Conservation (phyloP, 768 basidiomycete species). For the Pleurotus tuoliensis region DNA sequence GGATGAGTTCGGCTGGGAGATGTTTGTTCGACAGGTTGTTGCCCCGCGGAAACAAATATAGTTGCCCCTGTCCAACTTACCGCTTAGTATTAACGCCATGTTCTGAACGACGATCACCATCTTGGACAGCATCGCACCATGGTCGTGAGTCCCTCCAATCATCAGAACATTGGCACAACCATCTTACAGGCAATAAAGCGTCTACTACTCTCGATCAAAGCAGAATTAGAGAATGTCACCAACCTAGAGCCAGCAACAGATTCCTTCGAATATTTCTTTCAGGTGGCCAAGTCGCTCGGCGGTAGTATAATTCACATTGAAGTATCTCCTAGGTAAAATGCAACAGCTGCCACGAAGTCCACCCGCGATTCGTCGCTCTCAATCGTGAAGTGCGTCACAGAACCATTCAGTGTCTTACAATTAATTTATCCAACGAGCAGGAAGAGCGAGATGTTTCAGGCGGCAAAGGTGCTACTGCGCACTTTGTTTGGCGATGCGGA, state of each 20-base stretch:
- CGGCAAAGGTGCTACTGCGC: slow-evolving; percentile 63
- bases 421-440: slow-evolving; percentile 30
- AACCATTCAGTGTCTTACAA: neutral
- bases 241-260: slow-evolving; percentile 59
- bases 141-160: neutral
- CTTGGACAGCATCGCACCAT: neutral
- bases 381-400: slow-evolving; percentile 55
- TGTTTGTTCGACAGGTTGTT: neutral
- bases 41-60: neutral
- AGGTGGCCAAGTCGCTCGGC: slow-evolving; percentile 36
- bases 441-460: slow-evolving; percentile 63
- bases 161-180: neutral
- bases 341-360: slow-evolving; percentile 72
- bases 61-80: neutral
- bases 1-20: no score
- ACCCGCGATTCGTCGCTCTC: slow-evolving; percentile 67
- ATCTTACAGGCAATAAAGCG: slow-evolving; percentile 1
- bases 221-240: slow-evolving; percentile 78
- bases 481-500: slow-evolving; percentile 81
- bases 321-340: slow-evolving; percentile 57
- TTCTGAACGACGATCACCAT: no score
- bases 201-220: slow-evolving; percentile 67
- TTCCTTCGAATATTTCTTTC: slow-evolving; percentile 79
- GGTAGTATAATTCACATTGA: neutral
- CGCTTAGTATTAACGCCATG: no score